These are phyloP conservation scores for Psilocybe sp. DNA, from an alignment of 768 basidiomycete genomes.

Conservation along the genomic window DNA sequence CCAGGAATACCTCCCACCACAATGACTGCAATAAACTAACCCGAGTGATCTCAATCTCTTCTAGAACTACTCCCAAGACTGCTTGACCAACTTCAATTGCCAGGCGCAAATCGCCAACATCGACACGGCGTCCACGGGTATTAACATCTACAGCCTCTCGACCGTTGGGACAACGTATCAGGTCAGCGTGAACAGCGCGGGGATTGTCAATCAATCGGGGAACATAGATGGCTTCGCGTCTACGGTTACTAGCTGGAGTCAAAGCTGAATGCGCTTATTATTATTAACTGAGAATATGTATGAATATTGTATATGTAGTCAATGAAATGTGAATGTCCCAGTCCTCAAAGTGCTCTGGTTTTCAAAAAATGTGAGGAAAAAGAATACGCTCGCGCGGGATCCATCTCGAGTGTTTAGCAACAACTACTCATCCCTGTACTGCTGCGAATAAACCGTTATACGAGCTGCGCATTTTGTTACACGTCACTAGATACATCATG, in stretches of 20 bases:
- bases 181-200: constrained; percentile 47
- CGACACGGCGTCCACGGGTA: constrained; percentile 40
- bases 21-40: neutral
- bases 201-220: constrained; percentile 43
- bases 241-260: constrained; percentile 51
- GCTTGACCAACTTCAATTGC: constrained; percentile 43
- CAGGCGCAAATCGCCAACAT: constrained; percentile 57
- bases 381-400: too few relatives aligned
- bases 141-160: constrained; percentile 56
- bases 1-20: neutral
- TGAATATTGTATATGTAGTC: too few relatives aligned
- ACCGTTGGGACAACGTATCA: constrained; percentile 56
- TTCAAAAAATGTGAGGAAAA: too few relatives aligned
- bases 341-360: too few relatives aligned
- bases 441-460: too few relatives aligned
- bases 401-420: too few relatives aligned
- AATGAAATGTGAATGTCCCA: too few relatives aligned
- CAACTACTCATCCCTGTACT: too few relatives aligned
- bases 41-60: neutral
- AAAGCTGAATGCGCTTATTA: neutral
- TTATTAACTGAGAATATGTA: too few relatives aligned
- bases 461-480: too few relatives aligned
- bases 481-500: too few relatives aligned
- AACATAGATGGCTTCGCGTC: constrained; percentile 58
- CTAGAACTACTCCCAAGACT: constrained; percentile 56